phyloP scores from a whole-genome alignment of 768 basidiomycete species.

The Clitopilus passeckerianus region DNA sequence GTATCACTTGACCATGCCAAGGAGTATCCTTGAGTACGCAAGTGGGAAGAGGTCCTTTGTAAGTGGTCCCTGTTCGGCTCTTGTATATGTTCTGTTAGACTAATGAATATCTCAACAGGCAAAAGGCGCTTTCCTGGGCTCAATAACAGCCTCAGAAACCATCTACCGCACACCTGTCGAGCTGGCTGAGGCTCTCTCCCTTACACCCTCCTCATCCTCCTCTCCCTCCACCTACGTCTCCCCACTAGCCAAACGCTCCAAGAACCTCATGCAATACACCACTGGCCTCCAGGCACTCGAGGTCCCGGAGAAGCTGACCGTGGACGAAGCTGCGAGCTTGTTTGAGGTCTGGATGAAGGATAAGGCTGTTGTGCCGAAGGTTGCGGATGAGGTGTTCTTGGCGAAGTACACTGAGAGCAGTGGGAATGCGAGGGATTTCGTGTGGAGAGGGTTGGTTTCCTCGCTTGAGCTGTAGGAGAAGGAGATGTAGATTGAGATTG shows the following conservation, averaged over 20 bases:
- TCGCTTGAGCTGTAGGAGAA: slow-evolving; percentile 14
- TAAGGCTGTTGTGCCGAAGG: slow-evolving; percentile 42
- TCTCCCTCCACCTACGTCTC: slow-evolving; percentile 35
- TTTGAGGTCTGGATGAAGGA: slow-evolving; percentile 76
- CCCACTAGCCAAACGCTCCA: slow-evolving; percentile 53
- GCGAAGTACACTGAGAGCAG: slow-evolving; percentile 72
- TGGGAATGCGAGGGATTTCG: slow-evolving; percentile 79
- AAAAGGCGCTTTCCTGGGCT: slow-evolving; percentile 68
- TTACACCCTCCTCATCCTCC: slow-evolving; percentile 20
- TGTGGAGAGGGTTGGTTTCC: slow-evolving; percentile 56
- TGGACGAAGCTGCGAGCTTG: slow-evolving; percentile 67
- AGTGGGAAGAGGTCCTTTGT: slow-evolving; percentile 69
- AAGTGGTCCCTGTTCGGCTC: slow-evolving; percentile 20
- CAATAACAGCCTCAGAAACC: slow-evolving; percentile 59
- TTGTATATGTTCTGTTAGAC: neutral
- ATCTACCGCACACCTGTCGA: slow-evolving; percentile 56
- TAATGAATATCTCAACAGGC: slow-evolving; percentile 31
- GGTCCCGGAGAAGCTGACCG: slow-evolving; percentile 52
- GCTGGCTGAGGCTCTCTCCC: slow-evolving; percentile 54
- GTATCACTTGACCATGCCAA: slow-evolving; percentile 76
- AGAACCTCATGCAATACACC: slow-evolving; percentile 46
- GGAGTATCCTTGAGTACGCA: slow-evolving; percentile 73
- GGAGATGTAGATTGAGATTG: too few relatives aligned
- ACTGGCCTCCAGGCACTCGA: slow-evolving; percentile 34
- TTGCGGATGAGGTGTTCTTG: slow-evolving; percentile 68